Evolutionary conservation across 768 basidiomycete genomes (phyloP).

Genomic region (Russula ochroleuca): DNA sequence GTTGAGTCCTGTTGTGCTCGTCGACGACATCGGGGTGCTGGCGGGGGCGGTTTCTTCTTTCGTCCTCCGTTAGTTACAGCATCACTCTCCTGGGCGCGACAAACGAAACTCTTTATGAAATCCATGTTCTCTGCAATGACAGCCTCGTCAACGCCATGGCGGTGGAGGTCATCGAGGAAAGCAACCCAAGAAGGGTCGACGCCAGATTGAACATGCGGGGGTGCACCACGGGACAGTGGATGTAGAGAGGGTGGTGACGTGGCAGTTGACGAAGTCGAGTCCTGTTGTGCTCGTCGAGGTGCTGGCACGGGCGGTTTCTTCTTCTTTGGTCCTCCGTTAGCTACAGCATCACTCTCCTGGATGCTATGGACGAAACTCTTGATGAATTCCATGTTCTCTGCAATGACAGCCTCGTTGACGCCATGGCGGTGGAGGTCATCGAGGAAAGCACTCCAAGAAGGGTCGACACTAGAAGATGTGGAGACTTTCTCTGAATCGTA

Average conservation of each 20-base stretch:
- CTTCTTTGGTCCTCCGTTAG: constrained; percentile 30
- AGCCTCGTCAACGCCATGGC: constrained; percentile 60
- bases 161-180: constrained; percentile 61
- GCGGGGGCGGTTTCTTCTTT: constrained; percentile 36
- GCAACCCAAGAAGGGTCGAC: constrained; percentile 89
- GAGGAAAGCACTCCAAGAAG: constrained; percentile 79
- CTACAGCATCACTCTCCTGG: constrained; percentile 32
- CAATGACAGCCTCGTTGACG: constrained; percentile 62
- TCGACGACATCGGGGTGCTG: constrained; percentile 40
- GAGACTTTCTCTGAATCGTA: constrained; percentile 86
- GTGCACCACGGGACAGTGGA: constrained; percentile 31
- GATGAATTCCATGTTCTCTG: constrained; percentile 84
- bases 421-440: constrained; percentile 60
- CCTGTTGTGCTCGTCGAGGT: constrained; percentile 35
- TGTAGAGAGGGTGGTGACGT: constrained; percentile 48
- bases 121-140: constrained; percentile 75
- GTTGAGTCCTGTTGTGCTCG: constrained; percentile 32
- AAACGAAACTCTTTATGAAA: constrained; percentile 82
- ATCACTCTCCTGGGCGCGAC: constrained; percentile 41
- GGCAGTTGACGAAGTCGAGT: constrained; percentile 28
- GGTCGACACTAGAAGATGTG: constrained; percentile 80
- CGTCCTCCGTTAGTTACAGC: constrained; percentile 25
- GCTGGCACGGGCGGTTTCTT: constrained; percentile 37
- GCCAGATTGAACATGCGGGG: constrained; percentile 44
- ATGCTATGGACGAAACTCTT: constrained; percentile 67